phyloP scores from a whole-genome alignment of 805 yeast genomes.

The Spencermartinsiella europaea region DNA sequence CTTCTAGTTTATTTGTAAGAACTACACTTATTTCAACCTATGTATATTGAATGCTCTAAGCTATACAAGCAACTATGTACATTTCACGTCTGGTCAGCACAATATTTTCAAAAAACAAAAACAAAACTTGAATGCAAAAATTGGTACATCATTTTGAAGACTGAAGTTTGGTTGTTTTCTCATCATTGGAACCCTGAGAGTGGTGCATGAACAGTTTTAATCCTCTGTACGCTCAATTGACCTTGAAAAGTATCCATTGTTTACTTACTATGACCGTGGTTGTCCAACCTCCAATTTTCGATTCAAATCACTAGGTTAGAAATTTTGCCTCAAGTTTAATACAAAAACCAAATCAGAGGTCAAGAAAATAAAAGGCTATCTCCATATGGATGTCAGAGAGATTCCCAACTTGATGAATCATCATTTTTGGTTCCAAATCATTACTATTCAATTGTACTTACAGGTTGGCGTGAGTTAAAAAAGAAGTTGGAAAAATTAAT shows the following conservation, averaged over 20 bases:
- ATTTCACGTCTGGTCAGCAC: not conserved
- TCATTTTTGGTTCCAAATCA: slow-evolving; percentile 8
- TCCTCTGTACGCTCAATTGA: slow-evolving; percentile 23
- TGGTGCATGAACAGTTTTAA: slow-evolving; percentile 29
- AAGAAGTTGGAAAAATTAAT: too few relatives aligned
- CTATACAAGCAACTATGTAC: not conserved
- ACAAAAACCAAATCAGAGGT: slow-evolving; percentile 18
- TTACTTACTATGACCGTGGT: too few relatives aligned
- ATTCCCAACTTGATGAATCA: slow-evolving; percentile 30
- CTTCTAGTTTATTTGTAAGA: slow-evolving; percentile 37
- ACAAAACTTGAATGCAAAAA: slow-evolving; percentile 1
- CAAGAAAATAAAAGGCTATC: slow-evolving; percentile 21
- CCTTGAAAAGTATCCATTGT: too few relatives aligned
- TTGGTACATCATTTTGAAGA: slow-evolving; percentile 32
- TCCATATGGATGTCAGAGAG: slow-evolving; percentile 34
- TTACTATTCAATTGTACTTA: too few relatives aligned
- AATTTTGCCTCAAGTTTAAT: too few relatives aligned
- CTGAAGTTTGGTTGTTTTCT: slow-evolving; percentile 29
- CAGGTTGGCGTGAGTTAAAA: too few relatives aligned
- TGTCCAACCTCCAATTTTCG: too few relatives aligned
- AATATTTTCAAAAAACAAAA: not conserved
- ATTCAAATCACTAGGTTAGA: too few relatives aligned
- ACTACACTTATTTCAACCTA: not conserved
- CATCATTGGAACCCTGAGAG: slow-evolving; percentile 25
- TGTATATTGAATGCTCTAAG: not conserved